Base-by-base conservation (phyloP, 805 yeast genomes). In the Wickerhamiella kurtzmanii region DNA sequence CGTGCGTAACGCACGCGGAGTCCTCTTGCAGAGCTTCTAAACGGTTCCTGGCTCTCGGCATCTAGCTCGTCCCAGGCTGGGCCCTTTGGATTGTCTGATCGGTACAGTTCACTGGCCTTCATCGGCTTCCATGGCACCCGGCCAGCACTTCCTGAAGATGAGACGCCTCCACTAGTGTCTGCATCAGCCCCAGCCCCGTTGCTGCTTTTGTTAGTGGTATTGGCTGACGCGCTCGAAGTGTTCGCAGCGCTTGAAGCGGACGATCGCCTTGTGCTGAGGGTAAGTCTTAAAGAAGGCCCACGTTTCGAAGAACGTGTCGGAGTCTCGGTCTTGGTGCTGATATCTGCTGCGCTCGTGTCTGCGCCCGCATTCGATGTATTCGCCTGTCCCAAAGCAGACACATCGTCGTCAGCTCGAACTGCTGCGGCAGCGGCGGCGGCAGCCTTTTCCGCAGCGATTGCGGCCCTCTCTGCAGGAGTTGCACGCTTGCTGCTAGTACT, bases 51-150 rank as follows among this genome's bases (percentile, higher is more conserved):
- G 8, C 73, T 81, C 21, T 74, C 82, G 36, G 78, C 81, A 48
- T 71, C 75, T 55, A 88, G 69, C 45, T 67, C 70, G 58, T 83
- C 83, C 96, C 96, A 88, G 3, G 81, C 79, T 52, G 84, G 95
- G 1, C 94, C 77, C 68, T 88, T 69, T 15, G 81, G 80, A 57
- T 76, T 80, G 2, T 94, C 80, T 41, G 84, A 69, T 59, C 88
- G 96, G 37, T 66, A 65, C 39, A 16, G 32, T 25, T 25, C 32
- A 25, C 32, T 25, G 9, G 32, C 32, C 32, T 25, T 25, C 6
- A 6, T 6, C 6, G 32, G 32, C 32, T 25, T 25, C 32, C 32
- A 25, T 11, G 32, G 32, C 32, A 25, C 32, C 9, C 32, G 32
- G 32, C 32, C 32, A 25, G 9, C 32, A n/a, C n/a, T n/a, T n/a